Conservation (phyloP, 768 basidiomycete genomes). For the Boletus fagicola region DNA sequence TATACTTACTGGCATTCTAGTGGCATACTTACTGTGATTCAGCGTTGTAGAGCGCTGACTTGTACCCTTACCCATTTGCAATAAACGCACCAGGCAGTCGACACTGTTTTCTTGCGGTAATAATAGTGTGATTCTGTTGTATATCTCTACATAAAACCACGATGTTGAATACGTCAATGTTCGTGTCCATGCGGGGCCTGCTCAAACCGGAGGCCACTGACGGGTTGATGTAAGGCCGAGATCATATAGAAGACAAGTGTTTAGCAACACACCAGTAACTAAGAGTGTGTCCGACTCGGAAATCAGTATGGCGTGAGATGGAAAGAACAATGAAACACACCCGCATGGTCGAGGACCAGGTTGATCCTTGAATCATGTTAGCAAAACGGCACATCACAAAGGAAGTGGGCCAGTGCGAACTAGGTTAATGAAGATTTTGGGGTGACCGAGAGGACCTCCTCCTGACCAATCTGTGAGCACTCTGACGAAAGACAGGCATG, state of each 20-base stretch:
- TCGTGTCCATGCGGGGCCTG: slow-evolving; percentile 69
- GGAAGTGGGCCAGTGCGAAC: slow-evolving; percentile 44
- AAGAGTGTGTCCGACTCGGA: slow-evolving; percentile 10
- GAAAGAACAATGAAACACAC: slow-evolving; percentile 42
- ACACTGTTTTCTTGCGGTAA: slow-evolving; percentile 13
- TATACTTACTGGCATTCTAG: slow-evolving; percentile 33
- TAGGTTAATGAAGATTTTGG: slow-evolving; percentile 94
- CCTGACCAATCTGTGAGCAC: slow-evolving; percentile 48
- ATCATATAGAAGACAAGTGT: neutral
- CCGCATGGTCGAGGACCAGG: slow-evolving; percentile 86
- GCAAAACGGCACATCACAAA: neutral
- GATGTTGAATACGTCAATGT: slow-evolving; percentile 24
- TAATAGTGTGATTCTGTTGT: slow-evolving; percentile 9
- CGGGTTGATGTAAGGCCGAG: slow-evolving; percentile 4
- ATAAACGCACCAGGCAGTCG: slow-evolving; percentile 19
- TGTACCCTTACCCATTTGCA: slow-evolving; percentile 34
- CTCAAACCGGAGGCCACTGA: slow-evolving; percentile 86
- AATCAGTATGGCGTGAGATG: slow-evolving; percentile 5
- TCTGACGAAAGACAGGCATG: slow-evolving; percentile 1
- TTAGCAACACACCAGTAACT: slow-evolving; percentile 48
- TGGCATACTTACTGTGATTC: slow-evolving; percentile 30
- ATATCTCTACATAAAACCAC: slow-evolving; percentile 10
- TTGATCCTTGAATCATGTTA: slow-evolving; percentile 60
- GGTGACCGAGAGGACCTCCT: slow-evolving; percentile 92
- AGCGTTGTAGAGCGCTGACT: slow-evolving; percentile 33